Evolutionary conservation across 768 basidiomycete genomes (phyloP).

Genomic region (Leccinum rimulosum): DNA sequence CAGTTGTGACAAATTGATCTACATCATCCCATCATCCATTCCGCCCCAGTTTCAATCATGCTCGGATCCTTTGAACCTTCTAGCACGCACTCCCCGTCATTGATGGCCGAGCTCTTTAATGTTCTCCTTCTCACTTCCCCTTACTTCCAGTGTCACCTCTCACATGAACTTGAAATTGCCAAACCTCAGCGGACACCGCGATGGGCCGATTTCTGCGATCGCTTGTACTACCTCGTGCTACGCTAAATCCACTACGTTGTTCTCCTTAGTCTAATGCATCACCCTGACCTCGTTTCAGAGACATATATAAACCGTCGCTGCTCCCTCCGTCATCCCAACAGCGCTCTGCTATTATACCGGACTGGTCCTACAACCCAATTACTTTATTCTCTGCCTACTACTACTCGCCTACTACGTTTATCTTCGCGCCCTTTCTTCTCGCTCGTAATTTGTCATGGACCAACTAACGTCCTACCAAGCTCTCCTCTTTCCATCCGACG

Average conservation of each 20-base stretch:
- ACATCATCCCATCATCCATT: conserved; percentile 5
- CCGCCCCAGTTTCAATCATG: not conserved
- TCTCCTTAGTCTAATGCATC: conserved; percentile 24
- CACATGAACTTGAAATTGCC: conserved; percentile 9
- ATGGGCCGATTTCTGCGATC: conserved; percentile 20
- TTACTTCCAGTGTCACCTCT: not conserved
- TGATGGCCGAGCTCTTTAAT: conserved; percentile 15
- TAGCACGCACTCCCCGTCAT: conserved; percentile 10
- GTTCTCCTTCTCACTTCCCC: conserved; percentile 2
- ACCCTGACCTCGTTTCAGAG: conserved; percentile 42
- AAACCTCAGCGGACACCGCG: conserved; percentile 3
- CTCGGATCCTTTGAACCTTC: conserved; percentile 14
- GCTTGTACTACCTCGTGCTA: conserved; percentile 37
- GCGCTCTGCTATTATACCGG: conserved; percentile 16
- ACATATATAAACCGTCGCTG: conserved; percentile 28
- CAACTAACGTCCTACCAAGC: conserved; percentile 63
- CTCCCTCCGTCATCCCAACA: conserved; percentile 15
- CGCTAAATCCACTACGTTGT: conserved; percentile 26
- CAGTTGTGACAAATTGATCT: conserved; percentile 16
- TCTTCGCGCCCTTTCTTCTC: conserved; percentile 15
- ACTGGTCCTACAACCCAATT: conserved; percentile 3
- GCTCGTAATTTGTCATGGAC: conserved; percentile 48
- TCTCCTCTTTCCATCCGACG: conserved; percentile 76
- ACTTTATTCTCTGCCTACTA: conserved; percentile 20
- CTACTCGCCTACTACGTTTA: conserved; percentile 8